Base-by-base conservation (phyloP, 2,329 filamentous ascomycete genomes). In the Neofusicoccum ribis region DNA sequence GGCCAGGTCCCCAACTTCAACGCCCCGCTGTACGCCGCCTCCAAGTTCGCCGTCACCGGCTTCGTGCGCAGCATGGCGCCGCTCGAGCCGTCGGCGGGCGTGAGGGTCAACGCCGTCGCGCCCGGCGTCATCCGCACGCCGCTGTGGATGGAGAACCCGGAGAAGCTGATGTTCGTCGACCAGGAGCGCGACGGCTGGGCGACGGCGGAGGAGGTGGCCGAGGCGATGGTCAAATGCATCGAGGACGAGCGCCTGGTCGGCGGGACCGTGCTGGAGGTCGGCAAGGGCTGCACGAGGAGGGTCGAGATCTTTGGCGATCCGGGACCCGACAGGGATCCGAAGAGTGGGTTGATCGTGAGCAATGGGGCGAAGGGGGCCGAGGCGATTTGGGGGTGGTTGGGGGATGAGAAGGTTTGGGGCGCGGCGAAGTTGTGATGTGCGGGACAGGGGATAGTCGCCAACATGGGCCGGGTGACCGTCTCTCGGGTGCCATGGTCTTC, bases 101-200 rank as follows among this genome's bases (percentile, higher is more conserved):
- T 89, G 60, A 76, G 85, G 0, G 85, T 88, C 15, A 87, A 85
- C 20, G 85, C 82, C 5, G 85, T 88, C 2, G 85, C 85, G 15
- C 86, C 86, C 0, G 86, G 86, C 0, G 74, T 88, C 1, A 86
- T 88, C 69, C 86, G 83, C 67, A 88, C 86, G 12, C 86, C 86
- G 6, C 74, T 88, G 5, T 89, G 85, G 85, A 86, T 82, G 0
- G 86, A 88, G 2, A 80, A 88, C 68, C 84, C 85, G 0, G 86
- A 88, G 72, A 89, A 88, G 71, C 60, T 87, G 69, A 77, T 77
- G 65, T 81, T 84, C 68, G 66, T 88, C 0, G 79, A 83, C 43
- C 75, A 80, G 36, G 73, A 70, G 8, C 72, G 74, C 14, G 86
- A 88, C 70, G 78, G 74, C 66, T 88, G 86, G 86, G 85, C 86